These are phyloP conservation scores for Paracoccidioides brasiliensis DNA, from an alignment of 2,329 filamentous ascomycete species.

Conservation along the genomic window DNA sequence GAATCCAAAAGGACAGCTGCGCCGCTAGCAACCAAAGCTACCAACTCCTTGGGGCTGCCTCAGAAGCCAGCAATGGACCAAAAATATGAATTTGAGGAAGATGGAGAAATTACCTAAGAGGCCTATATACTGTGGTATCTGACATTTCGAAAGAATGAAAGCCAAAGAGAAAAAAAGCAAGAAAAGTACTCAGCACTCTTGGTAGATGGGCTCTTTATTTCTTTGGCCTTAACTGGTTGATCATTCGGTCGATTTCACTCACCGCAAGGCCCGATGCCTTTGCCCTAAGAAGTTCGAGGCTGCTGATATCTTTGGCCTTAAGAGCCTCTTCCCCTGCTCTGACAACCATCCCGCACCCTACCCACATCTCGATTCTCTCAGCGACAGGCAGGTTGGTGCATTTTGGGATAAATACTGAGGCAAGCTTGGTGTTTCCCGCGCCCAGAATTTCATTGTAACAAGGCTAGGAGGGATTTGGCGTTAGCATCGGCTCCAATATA, in stretches of 20 bases:
- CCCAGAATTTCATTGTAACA: constrained; percentile 83
- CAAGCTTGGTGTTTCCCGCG: constrained; percentile 80
- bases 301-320: constrained; percentile 61
- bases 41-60: not conserved
- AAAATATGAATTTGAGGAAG: constrained; percentile 22
- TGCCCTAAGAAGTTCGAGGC: constrained; percentile 59
- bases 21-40: not conserved
- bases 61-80: constrained; percentile 11
- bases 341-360: constrained; percentile 81
- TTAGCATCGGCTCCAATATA: constrained; percentile 14
- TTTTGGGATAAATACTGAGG: constrained; percentile 74
- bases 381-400: constrained; percentile 57
- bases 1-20: constrained; percentile 2
- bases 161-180: not conserved
- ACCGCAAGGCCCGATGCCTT: constrained; percentile 58
- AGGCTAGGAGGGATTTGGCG: constrained; percentile 41
- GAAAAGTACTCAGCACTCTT: constrained; percentile 4
- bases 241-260: constrained; percentile 72
- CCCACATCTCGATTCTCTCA: constrained; percentile 79
- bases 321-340: constrained; percentile 88
- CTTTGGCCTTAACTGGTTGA: constrained; percentile 40
- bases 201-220: constrained; percentile 19
- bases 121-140: constrained; percentile 1
- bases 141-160: not conserved
- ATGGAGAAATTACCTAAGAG: constrained; percentile 32